Evolutionary conservation across 306 rosid species (phyloP), one percentile per base, ranked within the genome.

Genomic region (Pachyrhizus erosus): DNA sequence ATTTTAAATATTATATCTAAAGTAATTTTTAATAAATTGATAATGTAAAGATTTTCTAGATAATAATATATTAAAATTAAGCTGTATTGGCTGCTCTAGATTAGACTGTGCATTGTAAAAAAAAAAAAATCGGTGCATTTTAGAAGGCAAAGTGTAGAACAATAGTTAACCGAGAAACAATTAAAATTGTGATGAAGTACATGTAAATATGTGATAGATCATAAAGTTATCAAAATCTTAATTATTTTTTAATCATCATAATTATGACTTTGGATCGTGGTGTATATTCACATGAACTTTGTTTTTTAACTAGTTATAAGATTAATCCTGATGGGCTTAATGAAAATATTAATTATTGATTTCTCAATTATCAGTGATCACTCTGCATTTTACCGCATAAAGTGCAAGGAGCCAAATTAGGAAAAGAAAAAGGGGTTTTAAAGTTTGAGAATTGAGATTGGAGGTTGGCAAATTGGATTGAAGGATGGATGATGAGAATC

Each of bases 401-500:
- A 27, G 68, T 13, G 68, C 20, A 13, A 27, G 10, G 66, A 58
- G 66, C 66, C 34, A 61, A 61, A 27, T 27, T 26, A 61, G 34
- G 1, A 23, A 5, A 26, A 10, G 4, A 24, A 24, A 62, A 34
- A 34, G 18, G 46, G 14, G 21, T 69, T 15, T 9, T 0, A 8
- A 9, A 20, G 37, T 13, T 21, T 23, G 69, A 48, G 40, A 34
- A 23, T 21, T 60, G 34, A 20, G 69, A 78, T 69, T 61, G 24
- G 10, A 39, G 54, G 33, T 42, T 42, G 52, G 58, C 24, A 43
- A 43, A 40, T 6, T 69, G 14, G 3, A 39, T 68, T 68, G 11
- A 68, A 70, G 57, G 8, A 69, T 13, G 17, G 51, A 20, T 18
- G 2, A 40, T 39, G 2, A 12, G 34, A 45, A 26, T 88, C 90